Base-by-base conservation (phyloP, 2,329 filamentous ascomycete species). In the Sporothrix dimorphospora region DNA sequence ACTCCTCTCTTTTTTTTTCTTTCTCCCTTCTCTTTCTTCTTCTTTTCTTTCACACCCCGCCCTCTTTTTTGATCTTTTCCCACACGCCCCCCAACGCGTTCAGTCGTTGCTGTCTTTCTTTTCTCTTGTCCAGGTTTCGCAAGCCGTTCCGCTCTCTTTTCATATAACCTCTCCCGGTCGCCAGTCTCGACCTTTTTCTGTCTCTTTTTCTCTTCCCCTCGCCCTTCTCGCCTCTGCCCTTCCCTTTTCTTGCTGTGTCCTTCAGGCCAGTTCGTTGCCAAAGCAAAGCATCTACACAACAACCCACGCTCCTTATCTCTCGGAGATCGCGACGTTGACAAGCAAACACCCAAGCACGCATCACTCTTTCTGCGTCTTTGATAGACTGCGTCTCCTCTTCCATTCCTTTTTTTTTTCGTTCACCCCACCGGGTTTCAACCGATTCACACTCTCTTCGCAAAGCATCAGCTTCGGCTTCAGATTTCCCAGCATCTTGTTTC, bases 321-420 rank as follows among this genome's bases (percentile, higher is more conserved):
- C 42, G 63, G 61, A 73, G 69, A 71, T 42, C 55, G 30, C 61
- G 53, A 57, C 75, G 73, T 75, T 66, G 74, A 76, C 73, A 76
- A 75, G 72, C 70, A 74, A 67, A 45, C 3, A 30, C 42, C 76
- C 75, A 77, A 76, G 74, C 71, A 77, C 78, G 78, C 79, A 82
- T 81, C 80, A 82, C 79, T 79, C 79, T 74, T 81, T 81, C 78
- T 79, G 83, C 81, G 82, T 86, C 85, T 86, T 87, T 86, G 85
- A 87, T 77, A 87, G 85, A 86, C 81, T 74, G 81, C 81, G 76
- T 77, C 69, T 76, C 51, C 53, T 51, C 68, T 66, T 73, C 68
- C 70, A 47, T 74, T 74, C 66, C 42, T 47, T 72, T 53, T 49
- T 72, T 70, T 57, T 27, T 34, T 19, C 8, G 14, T 55, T 4